Evolutionary conservation across 768 basidiomycete genomes (phyloP).

Genomic region (Agrocybe praecox): DNA sequence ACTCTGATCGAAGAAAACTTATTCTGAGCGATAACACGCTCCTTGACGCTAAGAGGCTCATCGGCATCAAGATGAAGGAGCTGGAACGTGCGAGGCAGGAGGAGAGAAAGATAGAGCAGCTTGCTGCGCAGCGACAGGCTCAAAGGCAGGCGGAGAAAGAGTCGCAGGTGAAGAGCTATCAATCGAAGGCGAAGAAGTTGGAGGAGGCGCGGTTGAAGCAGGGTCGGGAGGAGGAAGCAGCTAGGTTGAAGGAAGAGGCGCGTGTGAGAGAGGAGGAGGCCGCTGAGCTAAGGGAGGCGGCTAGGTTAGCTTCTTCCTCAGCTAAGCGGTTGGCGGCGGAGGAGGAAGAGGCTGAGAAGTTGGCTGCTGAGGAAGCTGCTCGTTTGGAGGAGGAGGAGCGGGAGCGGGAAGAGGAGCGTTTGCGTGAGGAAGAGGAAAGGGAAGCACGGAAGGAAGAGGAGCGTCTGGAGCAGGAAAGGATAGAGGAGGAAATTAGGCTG

Average conservation of each 20-base stretch:
- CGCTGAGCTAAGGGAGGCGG: conserved; percentile 13
- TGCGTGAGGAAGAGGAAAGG: not conserved
- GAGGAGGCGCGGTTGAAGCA: not conserved
- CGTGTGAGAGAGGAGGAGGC: conserved; percentile 2
- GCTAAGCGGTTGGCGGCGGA: conserved; percentile 9
- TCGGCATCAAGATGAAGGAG: conserved; percentile 16
- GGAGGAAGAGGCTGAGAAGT: conserved; percentile 18
- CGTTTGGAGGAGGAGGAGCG: conserved; percentile 10
- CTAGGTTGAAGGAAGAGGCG: conserved; percentile 19
- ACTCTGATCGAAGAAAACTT: not conserved
- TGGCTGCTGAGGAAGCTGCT: conserved; percentile 16
- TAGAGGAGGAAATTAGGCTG: conserved; percentile 24
- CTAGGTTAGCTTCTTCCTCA: too few relatives aligned
- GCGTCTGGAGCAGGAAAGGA: conserved; percentile 15
- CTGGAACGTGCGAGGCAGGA: too few relatives aligned
- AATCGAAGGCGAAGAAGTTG: conserved; percentile 5
- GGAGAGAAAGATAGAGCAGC: too few relatives aligned
- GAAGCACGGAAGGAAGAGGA: conserved; percentile 21
- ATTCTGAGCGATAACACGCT: not conserved
- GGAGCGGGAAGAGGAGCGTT: too few relatives aligned
- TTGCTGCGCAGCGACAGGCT: too few relatives aligned
- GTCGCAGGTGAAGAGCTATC: conserved; percentile 8
- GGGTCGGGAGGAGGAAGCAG: conserved; percentile 4
- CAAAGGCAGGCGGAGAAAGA: too few relatives aligned
- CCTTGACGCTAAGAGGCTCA: not conserved